Evolutionary conservation across 116 monocot species (phyloP), one percentile per base, ranked within the genome.

Genomic region (Trichopus zeylanicus): DNA sequence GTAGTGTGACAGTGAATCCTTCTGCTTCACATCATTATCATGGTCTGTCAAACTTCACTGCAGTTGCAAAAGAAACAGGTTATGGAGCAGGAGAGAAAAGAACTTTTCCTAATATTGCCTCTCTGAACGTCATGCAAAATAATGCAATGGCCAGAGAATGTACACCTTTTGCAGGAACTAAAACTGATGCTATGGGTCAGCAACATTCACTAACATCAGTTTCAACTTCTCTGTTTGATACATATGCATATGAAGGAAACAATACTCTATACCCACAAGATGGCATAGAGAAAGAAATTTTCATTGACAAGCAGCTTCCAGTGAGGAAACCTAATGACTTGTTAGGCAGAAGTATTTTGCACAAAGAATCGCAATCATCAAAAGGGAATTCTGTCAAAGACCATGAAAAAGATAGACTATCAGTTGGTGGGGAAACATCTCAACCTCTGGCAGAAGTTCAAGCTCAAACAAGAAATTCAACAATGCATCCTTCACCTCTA

Each of bases 221-320:
- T 48, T 30, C 11, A 26, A 34, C 33, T 39, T 26, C 56, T 42
- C 38, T 26, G 9, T 6, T 31, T 72, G 52, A 69, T 66, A 25
- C 62, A 57, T 52, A 38, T 57, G 34, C 55, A 66, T 51, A 29
- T 49, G 39, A 32, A 51, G 60, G 39, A 21, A 55, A 49, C n/a
- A 56, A 52, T 9, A 7, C 28, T 31, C 21, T 25, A 16, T 52
- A 66, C 51, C 53, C 37, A 53, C 25, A 28, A 52, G 21, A 25
- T 34, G 30, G 16, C 38, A 60, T 53, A 48, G 29, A 33, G 26
- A 63, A 19, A 30, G 52, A 60, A 46, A 24, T 11, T 48, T 27
- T 1, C 1, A 0, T 13, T 48, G 59, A 12, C 29, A 62, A 54
- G 46, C 56, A 56, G 23, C 33, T 30, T 64, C 34, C 51, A 31